Conservation (phyloP, 768 basidiomycete species). For the Brasilioporus rufonigricans region DNA sequence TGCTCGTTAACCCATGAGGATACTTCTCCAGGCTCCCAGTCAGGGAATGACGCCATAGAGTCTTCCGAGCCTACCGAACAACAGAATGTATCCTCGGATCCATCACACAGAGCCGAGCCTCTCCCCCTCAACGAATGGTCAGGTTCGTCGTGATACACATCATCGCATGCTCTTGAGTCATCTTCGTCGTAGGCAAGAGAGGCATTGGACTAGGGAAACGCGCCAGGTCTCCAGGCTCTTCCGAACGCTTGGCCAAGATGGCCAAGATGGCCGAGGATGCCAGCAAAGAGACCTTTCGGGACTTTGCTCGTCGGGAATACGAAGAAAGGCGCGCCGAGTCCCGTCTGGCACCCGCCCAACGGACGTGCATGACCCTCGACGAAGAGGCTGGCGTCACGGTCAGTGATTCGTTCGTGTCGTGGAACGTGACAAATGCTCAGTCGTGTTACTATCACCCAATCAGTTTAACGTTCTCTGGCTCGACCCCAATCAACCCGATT, state of each 20-base stretch:
- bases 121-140: slow-evolving; percentile 78
- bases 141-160: slow-evolving; percentile 46
- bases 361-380: slow-evolving; percentile 73
- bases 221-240: slow-evolving; percentile 57
- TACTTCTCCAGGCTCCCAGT: not conserved
- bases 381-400: slow-evolving; percentile 65
- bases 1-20: slow-evolving; percentile 4
- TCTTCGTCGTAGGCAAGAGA: slow-evolving; percentile 56
- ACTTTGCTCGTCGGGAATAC: slow-evolving; percentile 69
- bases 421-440: slow-evolving; percentile 7
- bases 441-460: not conserved
- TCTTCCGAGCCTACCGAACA: slow-evolving; percentile 3
- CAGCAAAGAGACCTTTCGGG: slow-evolving; percentile 60
- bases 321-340: slow-evolving; percentile 74
- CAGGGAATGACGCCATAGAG: slow-evolving; percentile 3
- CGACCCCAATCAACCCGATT: slow-evolving; percentile 58
- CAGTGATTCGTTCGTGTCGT: slow-evolving; percentile 1
- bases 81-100: slow-evolving; percentile 1
- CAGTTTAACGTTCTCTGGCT: slow-evolving; percentile 86
- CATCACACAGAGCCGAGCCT: slow-evolving; percentile 59
- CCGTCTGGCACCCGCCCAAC: slow-evolving; percentile 66
- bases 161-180: slow-evolving; percentile 1
- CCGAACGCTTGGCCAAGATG: slow-evolving; percentile 71
- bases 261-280: slow-evolving; percentile 56
- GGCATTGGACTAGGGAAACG: slow-evolving; percentile 77